These are phyloP conservation scores for Pontederia crassipes DNA, from an alignment of 176 grass and related monocot species.

Conservation along the genomic window DNA sequence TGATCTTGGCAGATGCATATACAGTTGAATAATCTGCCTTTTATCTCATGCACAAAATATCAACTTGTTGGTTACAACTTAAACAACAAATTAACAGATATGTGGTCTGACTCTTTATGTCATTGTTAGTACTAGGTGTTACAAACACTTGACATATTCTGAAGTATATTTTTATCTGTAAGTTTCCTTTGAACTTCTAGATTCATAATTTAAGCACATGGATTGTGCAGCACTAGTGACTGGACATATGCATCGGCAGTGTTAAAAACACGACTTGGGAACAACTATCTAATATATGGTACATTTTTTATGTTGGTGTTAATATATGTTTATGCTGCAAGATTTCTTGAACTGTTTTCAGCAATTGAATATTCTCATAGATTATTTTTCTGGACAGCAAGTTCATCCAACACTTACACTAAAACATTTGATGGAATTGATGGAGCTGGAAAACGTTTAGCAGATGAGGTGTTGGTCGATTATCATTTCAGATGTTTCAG, in stretches of 20 bases:
- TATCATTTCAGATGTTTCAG: not conserved
- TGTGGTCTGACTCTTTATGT: not conserved
- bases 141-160: not conserved
- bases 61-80: not conserved
- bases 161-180: not conserved
- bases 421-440: conserved; percentile 81
- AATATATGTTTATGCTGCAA: conserved; percentile 5
- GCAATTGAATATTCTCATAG: not conserved
- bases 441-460: conserved; percentile 67
- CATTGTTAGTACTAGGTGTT: not conserved
- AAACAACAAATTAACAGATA: not conserved
- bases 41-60: too few relatives aligned
- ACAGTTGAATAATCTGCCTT: too few relatives aligned
- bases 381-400: conserved; percentile 33
- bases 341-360: not conserved
- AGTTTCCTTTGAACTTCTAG: not conserved
- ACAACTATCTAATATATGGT: conserved; percentile 74
- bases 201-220: not conserved
- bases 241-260: conserved; percentile 65
- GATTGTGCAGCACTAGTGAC: conserved; percentile 44
- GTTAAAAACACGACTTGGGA: conserved; percentile 49
- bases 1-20: too few relatives aligned
- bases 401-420: conserved; percentile 65
- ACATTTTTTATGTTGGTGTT: not conserved
- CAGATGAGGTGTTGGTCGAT: conserved; percentile 56